Percentiles rank a stretch among this genome's conserved stretches.
Conservation (phyloP, 2,329 filamentous ascomycete genomes). For the Aureobasidium zeae region DNA sequence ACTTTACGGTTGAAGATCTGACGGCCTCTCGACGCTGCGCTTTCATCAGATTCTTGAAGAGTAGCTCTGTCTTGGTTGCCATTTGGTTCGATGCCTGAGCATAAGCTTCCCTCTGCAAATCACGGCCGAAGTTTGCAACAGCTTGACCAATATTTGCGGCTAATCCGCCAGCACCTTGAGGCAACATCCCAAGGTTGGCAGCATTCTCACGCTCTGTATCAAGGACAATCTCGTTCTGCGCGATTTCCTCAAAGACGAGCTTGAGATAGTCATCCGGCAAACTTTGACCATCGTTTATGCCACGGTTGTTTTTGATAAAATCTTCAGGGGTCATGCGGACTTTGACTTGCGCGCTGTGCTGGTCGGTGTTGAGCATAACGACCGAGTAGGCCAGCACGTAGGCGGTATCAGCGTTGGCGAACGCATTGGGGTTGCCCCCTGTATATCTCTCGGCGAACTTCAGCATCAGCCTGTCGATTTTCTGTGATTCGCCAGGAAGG, state of each 20-base stretch:
- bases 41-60: slow-evolving; percentile 88
- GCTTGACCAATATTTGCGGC: slow-evolving; percentile 80
- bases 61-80: slow-evolving; percentile 65
- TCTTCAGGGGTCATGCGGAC: slow-evolving; percentile 91
- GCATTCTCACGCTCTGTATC: slow-evolving; percentile 86
- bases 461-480: slow-evolving; percentile 98
- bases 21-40: slow-evolving; percentile 71
- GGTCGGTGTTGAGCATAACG: slow-evolving; percentile 91
- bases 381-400: slow-evolving; percentile 95
- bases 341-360: slow-evolving; percentile 81
- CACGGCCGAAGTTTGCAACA: slow-evolving; percentile 81
- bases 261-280: slow-evolving; percentile 85
- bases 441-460: slow-evolving; percentile 98
- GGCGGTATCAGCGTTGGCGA: slow-evolving; percentile 94
- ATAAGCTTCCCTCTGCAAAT: slow-evolving; percentile 86
- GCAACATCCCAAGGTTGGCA: slow-evolving; percentile 60
- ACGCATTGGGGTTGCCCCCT: slow-evolving; percentile 89
- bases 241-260: slow-evolving; percentile 87
- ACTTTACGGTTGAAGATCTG: slow-evolving; percentile 57
- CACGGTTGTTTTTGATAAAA: slow-evolving; percentile 97
- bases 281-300: slow-evolving; percentile 94
- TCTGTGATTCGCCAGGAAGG: slow-evolving; percentile 90
- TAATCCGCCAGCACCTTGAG: slow-evolving; percentile 56
- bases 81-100: slow-evolving; percentile 95
- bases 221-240: slow-evolving; percentile 82